Base-by-base conservation (phyloP, 1,139 yeast genomes). In the Protomyces inouyei region DNA sequence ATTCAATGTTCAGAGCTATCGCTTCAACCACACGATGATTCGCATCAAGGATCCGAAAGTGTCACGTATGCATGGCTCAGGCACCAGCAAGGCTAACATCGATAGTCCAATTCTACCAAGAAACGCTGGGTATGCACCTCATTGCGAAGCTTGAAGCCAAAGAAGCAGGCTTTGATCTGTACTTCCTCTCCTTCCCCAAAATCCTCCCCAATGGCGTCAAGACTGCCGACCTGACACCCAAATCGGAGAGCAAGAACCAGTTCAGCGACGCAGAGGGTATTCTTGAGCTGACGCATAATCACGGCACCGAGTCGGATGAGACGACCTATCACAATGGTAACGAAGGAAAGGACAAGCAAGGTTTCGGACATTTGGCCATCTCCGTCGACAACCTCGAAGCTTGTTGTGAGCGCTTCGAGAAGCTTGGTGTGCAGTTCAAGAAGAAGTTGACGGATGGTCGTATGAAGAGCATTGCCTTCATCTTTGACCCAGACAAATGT, bases 1-100 rank as follows among this genome's bases (percentile, higher is more conserved):
- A 35, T 78, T 83, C 52, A 77, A 81, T 64, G 66, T 72, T 5
- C 65, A 77, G 10, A 79, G 82, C 57, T 84, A 85, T 75, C 82
- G 82, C 70, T 83, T 93, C 76, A 93, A 93, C 77, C 98, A 93
- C 76, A 79, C 96, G 16, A 93, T 93, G 98, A 82, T 92, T 70
- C 84, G 98, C 72, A 87, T 93, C 67, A 89, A 87, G 76, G 98
- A 93, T 76, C 90, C 95, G 4, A 77, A 79, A 66, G 82, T 80
- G 69, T 61, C 65, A 14, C 48, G 48, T 43, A 43, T 10, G 48
- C 21, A n/a, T 2, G 0, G 3, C 12, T 14, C 37, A 21, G 12
- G 18, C 37, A 32, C 5, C 5, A 12, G 5, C 12, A 5, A 5
- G 8, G 54, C 54, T 43, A 16, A 43, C 12, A 18, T 2, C 48